Evolutionary conservation across 2,329 filamentous ascomycete genomes (phyloP), one percentile per base, ranked within the genome.

Genomic region (Calonectria henricotiae): DNA sequence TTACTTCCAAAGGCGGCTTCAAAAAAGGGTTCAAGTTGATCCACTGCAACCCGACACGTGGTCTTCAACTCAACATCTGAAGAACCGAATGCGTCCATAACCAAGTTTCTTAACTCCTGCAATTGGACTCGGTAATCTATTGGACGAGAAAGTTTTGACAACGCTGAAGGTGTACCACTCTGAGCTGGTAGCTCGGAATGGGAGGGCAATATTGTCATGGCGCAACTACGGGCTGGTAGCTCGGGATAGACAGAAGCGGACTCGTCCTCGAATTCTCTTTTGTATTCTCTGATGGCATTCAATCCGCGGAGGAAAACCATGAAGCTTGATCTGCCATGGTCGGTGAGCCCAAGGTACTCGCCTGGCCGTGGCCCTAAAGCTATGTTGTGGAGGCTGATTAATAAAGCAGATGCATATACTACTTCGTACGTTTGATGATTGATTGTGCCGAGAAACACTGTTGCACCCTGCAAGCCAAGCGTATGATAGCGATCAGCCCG

Each of bases 251-350:
- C 20, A 15, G 20, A 11, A 12, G 20, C 20, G 12, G 32, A 2
- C 15, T 58, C 51, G 5, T 39, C 25, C 20, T 39, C 51, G 8
- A 37, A 37, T 15, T 58, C 35, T 11, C 51, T 32, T 15, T 58
- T 58, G 20, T 58, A 58, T 37, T 58, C 51, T 25, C 51, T 17
- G 20, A 58, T 58, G 32, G 51, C 20, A 5, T 58, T 58, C n/a
- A 58, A 25, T 20, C 51, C 51, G 32, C 51, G 32, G 23, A 58
- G 51, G 37, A 58, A 58, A 9, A 58, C 51, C 51, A 58, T 58
- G 20, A 58, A 58, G 2, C 51, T 23, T 15, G 51, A 58, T 23
- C 51, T 58, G 2, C 51, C 51, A 13, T 39, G 20, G 20, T 23
- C 35, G 13, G 32, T 58, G 35, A 58, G 39, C 0, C 51, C 51